A percentile compares a stretch with the other conserved stretches of the same genome.
Conservation (phyloP, 257 asterid genomes). For the Nemophila menziesii region DNA sequence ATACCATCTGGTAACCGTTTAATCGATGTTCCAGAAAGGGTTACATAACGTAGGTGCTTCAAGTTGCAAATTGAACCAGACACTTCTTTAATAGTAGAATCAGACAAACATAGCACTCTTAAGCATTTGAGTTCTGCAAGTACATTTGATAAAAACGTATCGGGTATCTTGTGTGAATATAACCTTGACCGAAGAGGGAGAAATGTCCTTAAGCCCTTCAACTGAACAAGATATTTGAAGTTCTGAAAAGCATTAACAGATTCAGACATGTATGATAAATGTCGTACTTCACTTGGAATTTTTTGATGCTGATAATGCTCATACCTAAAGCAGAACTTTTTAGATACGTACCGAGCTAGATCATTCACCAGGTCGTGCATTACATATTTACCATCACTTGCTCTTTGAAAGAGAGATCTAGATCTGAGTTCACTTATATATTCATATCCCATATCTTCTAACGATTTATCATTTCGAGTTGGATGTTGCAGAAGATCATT, state of each 20-base stretch:
- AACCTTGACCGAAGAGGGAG: not conserved
- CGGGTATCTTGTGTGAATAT: accelerated
- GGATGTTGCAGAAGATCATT: constrained; percentile 4
- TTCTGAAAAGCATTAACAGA: constrained; percentile 1
- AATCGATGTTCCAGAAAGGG: not conserved
- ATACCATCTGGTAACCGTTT: not conserved
- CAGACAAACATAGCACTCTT: constrained; percentile 1
- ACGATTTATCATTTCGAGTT: not conserved
- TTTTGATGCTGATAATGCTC: constrained; percentile 25
- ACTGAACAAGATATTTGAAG: constrained; percentile 21
- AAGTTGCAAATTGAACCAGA: not conserved
- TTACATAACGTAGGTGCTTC: constrained; percentile 4
- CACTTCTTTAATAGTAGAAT: accelerated
- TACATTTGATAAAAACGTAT: not conserved
- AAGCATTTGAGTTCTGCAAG: not conserved
- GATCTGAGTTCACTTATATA: constrained; percentile 1
- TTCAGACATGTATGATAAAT: constrained; percentile 24
- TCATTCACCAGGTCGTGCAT: constrained; percentile 57
- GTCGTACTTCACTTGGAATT: constrained; percentile 21
- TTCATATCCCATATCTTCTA: constrained; percentile 1
- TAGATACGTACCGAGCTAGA: constrained; percentile 43
- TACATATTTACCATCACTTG: not conserved
- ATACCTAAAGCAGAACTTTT: constrained; percentile 34
- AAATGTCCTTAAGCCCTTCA: constrained; percentile 14
- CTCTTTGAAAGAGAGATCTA: constrained; percentile 4